phyloP scores from a whole-genome alignment of 1,284 basidiomycete species.

The Boletus coffeatus region DNA sequence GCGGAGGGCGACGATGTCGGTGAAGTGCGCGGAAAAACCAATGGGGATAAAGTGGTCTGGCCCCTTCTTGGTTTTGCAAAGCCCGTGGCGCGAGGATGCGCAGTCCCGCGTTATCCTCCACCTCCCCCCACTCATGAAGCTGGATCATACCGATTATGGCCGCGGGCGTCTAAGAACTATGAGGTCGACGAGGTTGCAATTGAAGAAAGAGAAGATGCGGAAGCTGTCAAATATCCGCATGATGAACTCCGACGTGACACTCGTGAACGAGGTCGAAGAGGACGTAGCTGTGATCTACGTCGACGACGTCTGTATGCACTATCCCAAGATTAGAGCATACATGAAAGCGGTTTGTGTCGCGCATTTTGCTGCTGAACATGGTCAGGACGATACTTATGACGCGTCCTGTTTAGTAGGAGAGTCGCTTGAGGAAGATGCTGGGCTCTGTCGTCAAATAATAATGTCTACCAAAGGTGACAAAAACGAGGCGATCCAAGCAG shows the following conservation, averaged over 20 bases:
- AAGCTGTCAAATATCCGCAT: constrained; percentile 5
- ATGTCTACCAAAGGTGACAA: too few species aligned
- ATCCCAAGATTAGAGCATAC: constrained; percentile 12
- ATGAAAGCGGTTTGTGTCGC: constrained; percentile 24
- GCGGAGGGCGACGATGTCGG: constrained; percentile 22
- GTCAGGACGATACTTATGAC: background rate
- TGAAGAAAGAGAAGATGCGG: background rate
- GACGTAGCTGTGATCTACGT: constrained; percentile 15
- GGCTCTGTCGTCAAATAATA: constrained; percentile 12
- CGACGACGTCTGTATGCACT: constrained; percentile 16
- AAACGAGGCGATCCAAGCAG: too few species aligned
- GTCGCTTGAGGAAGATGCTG: constrained; percentile 11
- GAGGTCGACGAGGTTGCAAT: background rate
- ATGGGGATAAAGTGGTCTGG: constrained; percentile 27
- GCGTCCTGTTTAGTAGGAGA: constrained; percentile 11
- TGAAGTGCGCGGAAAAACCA: constrained; percentile 14
- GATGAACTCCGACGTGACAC: constrained; percentile 27
- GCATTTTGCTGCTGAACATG: background rate
- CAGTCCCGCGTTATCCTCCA: constrained; percentile 38
- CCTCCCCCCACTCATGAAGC: constrained; percentile 37
- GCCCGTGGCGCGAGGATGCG: constrained; percentile 12
- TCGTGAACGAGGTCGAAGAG: constrained; percentile 24
- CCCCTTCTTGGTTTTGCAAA: constrained; percentile 20
- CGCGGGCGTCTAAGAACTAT: background rate
- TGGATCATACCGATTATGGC: background rate